Base-by-base conservation (phyloP, 2,329 filamentous ascomycete species). In the Sclerotinia sclerotiorum region DNA sequence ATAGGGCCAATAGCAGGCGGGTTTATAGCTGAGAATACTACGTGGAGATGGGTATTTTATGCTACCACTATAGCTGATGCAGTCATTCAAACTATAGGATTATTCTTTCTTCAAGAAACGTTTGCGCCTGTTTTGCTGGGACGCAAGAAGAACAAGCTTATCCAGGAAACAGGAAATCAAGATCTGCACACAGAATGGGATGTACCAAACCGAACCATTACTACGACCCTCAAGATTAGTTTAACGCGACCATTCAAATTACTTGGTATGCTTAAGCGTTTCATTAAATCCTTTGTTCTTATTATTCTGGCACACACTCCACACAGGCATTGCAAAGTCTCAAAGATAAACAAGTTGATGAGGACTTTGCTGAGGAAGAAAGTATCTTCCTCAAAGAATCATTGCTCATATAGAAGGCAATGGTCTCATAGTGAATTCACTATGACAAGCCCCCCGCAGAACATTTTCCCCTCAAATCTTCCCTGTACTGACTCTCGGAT, bases 41-140 rank as follows among this genome's bases (percentile, higher is more conserved):
- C 82, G 2, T 87, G 85, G 84, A 75, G 84, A 52, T 87, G 85
- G 84, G 79, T 82, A 1, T 84, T 84, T 65, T 85, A 82, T 79
- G 76, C 83, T 8, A 78, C 84, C 8, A 78, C 82, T 11, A 84
- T 84, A 48, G 76, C 79, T 62, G 81, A 80, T 35, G 74, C 73
- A 39, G 74, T 81, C 19, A 77, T 79, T 6, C 74, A 82, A 83
- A 79, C 73, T 80, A 80, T 24, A 76, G 84, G 69, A 51, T 58
- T 83, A 11, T 55, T 82, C 64, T 78, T 81, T 44, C 77, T 81
- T 0, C 78, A 79, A 66, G 84, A 87, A 76, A 84, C 83, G 0
- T 85, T 84, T 54, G 79, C 82, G 1, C 82, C 83, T 0, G 78
- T 82, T 0, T 73, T 87, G 3, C 79, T 87, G 0, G 74, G 80